A percentile compares a stretch with the other conserved stretches of the same genome.
Conservation (phyloP, 2,329 filamentous ascomycete genomes). For the Mycosphaerelloides madeirae region DNA sequence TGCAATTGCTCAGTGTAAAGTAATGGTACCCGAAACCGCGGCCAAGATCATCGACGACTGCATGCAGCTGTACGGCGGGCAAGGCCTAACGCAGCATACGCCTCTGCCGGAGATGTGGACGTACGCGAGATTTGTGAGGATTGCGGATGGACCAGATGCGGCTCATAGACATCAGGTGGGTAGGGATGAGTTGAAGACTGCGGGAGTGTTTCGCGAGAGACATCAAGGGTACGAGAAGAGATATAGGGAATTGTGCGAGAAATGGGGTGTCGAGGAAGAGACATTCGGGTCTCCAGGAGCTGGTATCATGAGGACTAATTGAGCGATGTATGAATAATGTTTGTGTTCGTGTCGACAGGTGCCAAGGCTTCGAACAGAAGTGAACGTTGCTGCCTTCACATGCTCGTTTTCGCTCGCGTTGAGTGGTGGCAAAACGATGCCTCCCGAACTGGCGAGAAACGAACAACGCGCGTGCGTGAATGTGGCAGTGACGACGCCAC, state of each 20-base stretch:
- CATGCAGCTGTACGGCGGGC: slow-evolving; percentile 84
- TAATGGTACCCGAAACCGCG: slow-evolving; percentile 74
- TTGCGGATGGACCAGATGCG: slow-evolving; percentile 80
- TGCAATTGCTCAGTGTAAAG: slow-evolving; percentile 91
- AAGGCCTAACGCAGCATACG: slow-evolving; percentile 87
- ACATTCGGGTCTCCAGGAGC: slow-evolving; percentile 39
- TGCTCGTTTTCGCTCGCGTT: too few species aligned
- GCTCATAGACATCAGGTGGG: slow-evolving; percentile 81
- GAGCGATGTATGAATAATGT: too few species aligned
- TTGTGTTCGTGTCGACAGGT: too few species aligned
- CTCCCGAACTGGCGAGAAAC: too few species aligned
- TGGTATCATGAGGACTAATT: slow-evolving; percentile 7
- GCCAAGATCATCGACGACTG: slow-evolving; percentile 88
- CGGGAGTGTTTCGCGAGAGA: slow-evolving; percentile 51
- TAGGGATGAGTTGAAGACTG: slow-evolving; percentile 66
- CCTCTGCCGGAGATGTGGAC: slow-evolving; percentile 61
- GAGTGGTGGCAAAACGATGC: too few species aligned
- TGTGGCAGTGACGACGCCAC: too few species aligned
- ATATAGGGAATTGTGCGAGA: slow-evolving; percentile 34
- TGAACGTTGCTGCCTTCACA: too few species aligned
- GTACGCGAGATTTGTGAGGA: slow-evolving; percentile 27
- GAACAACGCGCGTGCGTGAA: too few species aligned
- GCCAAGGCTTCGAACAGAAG: too few species aligned
- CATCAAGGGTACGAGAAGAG: slow-evolving; percentile 58
- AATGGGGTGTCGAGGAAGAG: slow-evolving; percentile 60